Evolutionary conservation across 768 basidiomycete species (phyloP).

Genomic region (Russula foetens): DNA sequence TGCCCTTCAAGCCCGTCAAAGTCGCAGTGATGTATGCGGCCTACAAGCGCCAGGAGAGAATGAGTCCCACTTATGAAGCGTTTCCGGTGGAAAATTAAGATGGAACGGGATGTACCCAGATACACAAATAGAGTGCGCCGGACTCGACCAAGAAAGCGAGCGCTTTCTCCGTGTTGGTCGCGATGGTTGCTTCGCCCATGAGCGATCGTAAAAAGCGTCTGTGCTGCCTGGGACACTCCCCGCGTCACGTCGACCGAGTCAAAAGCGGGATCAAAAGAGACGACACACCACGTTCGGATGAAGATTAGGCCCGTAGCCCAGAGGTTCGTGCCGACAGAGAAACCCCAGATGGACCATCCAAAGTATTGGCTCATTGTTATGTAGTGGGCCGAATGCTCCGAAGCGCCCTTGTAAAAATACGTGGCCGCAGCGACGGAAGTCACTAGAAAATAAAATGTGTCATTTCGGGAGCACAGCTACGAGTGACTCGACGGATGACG

Average conservation of each 20-base stretch:
- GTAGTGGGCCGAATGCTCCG: not conserved
- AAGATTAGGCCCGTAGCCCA: constrained; percentile 11
- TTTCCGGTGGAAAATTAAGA: not conserved
- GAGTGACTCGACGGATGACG: not conserved
- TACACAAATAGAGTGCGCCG: not conserved
- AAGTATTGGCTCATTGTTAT: not conserved
- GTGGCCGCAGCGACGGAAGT: not conserved
- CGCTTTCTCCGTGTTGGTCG: not conserved
- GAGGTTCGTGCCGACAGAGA: constrained; percentile 1
- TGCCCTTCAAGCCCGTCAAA: not conserved
- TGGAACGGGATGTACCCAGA: not conserved
- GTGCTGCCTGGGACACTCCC: not conserved
- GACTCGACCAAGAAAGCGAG: constrained; percentile 7
- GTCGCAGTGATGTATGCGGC: not conserved
- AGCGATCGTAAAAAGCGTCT: not conserved
- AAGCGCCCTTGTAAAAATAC: not conserved
- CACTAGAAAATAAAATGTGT: not conserved
- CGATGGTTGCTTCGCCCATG: not conserved
- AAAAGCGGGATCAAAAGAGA: not conserved
- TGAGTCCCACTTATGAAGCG: not conserved
- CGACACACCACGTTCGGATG: constrained; percentile 5
- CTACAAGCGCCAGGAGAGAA: not conserved
- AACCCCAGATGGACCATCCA: not conserved
- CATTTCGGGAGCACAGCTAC: not conserved
- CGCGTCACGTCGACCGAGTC: not conserved